A percentile compares a stretch with the other conserved stretches of the same genome.
Evolutionary conservation across 2,329 filamentous ascomycete genomes (phyloP).

Genomic region (Penicillium brasilianum): DNA sequence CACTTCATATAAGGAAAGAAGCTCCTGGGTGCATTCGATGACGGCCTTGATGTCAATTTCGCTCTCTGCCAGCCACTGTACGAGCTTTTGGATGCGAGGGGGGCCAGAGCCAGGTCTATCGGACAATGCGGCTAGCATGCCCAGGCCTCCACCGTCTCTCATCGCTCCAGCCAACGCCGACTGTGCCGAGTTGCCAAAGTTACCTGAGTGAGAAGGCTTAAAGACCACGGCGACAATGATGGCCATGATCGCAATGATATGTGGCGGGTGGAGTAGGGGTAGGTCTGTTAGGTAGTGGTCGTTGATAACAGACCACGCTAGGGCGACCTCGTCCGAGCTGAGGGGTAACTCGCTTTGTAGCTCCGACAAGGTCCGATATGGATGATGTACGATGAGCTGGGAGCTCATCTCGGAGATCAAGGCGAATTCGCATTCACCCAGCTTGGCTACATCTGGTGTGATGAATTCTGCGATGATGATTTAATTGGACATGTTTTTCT

Average conservation of each 20-base stretch:
- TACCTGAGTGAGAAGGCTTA: constrained; percentile 61
- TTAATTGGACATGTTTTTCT: neutral
- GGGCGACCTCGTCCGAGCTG: constrained; percentile 74
- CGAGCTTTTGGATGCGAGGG: constrained; percentile 65
- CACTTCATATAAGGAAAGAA: constrained; percentile 84
- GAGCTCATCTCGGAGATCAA: constrained; percentile 90
- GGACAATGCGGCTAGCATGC: constrained; percentile 41
- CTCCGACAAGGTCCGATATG: constrained; percentile 78
- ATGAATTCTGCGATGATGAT: constrained; percentile 63
- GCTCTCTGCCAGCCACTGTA: constrained; percentile 84
- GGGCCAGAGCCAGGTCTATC: constrained; percentile 39
- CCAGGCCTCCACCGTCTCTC: constrained; percentile 43
- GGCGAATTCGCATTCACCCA: constrained; percentile 93
- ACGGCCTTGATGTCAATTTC: constrained; percentile 82
- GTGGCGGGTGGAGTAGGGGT: constrained; percentile 83
- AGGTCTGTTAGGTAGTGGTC: constrained; percentile 92
- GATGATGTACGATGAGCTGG: constrained; percentile 87
- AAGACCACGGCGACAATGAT: constrained; percentile 84
- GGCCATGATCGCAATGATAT: constrained; percentile 83
- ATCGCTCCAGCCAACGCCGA: constrained; percentile 41
- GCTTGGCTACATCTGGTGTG: constrained; percentile 75
- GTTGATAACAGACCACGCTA: constrained; percentile 85
- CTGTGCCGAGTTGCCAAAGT: constrained; percentile 39
- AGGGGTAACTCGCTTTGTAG: constrained; percentile 73
- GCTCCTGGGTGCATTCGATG: constrained; percentile 87